Base-by-base conservation (phyloP, 129 eudicot genomes). In the carrot (Daucus carota) region DNA sequence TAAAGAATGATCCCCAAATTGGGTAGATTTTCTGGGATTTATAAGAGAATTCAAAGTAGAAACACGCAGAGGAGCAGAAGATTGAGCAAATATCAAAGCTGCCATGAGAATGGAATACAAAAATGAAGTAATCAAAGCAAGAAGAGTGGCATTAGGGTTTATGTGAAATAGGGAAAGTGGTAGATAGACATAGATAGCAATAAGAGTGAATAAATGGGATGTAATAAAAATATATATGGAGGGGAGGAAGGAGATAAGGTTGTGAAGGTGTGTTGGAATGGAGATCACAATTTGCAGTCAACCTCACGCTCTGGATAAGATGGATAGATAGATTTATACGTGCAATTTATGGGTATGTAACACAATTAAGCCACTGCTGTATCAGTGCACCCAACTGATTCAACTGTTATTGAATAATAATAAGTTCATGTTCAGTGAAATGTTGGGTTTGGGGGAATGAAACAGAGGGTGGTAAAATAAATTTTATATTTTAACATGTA, bases 301-400 rank as follows among this genome's bases (percentile, higher is more conserved):
- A 67, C 89, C 86, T 82, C 82, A 73, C 76, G 74, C 71, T 82
- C 71, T 34, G 57, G 89, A 86, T 75, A 75, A 57, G 78, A 45
- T 72, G 11, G 5, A 4, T 28, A 0, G 13, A 22, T 54, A 54
- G 63, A 54, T 52, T 28, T 26, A 24, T 2, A 47, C 54, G 6
- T 17, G n/a, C 59, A 48, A 17, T 48, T 47, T 4, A 17, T 47
- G 54, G 54, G 48, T 5, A 36, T 36, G 40, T 36, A 36, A 36
- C 5, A 36, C 5, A 36, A 36, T 5, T 36, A 36, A 5, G 3
- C 5, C 40, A 36, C 5, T 5, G 5, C 40, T 36, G 40, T 36
- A 1, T 36, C 40, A 36, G 40, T 36, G 2, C 40, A 36, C 40
- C 40, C 5, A 36, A 36, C 3, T 36, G 40, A 36, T 36, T 36